Evolutionary conservation across 306 rosid species (phyloP), one percentile per base, ranked within the genome.

Genomic region (Lathyrus aphaca): DNA sequence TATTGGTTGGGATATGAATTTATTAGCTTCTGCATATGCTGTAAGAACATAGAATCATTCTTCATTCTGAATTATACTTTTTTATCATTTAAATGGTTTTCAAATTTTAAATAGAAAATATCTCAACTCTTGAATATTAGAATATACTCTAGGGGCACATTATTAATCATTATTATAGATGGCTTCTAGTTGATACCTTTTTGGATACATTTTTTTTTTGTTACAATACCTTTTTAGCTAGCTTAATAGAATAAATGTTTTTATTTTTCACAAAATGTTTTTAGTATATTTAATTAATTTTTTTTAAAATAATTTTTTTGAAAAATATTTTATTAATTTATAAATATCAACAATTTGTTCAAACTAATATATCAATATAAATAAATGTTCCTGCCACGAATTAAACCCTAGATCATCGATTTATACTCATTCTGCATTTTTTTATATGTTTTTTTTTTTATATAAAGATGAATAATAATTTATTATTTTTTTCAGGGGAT

Each of bases 21-120:
- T 92, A 50, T 90, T 92, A 37, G 96, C 96, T 0, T 91, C 98
- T 27, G 96, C 96, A 53, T 92, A 92, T 77, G 91, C 96, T 51
- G 98, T 92, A 89, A 63, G 61, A 59, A 58, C 38, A 37, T 48
- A n/a, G 43, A 17, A 38, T n/a, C 11, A 59, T 14, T 25, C 13
- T 72, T 48, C 14, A 39, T 16, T 38, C 32, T 12, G 5, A 55
- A 55, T 0, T 0, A 19, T 5, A 14, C 0, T 1, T 12, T 19
- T 55, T 23, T 25, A 53, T 25, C 18, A 55, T 55, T 11, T 55
- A 12, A 25, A 55, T 55, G 7, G 37, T 55, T 27, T 53, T 53
- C 12, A 53, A 48, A 53, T 21, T 19, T 19, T 6, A 27, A 56
- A 56, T 27, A 18, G 2, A 17, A 50, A 49, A 17, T 17, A 55